Percentiles rank a stretch among this genome's conserved stretches.
Conservation (phyloP, 2,329 filamentous ascomycete genomes). For the Hymenoscyphus linearis region DNA sequence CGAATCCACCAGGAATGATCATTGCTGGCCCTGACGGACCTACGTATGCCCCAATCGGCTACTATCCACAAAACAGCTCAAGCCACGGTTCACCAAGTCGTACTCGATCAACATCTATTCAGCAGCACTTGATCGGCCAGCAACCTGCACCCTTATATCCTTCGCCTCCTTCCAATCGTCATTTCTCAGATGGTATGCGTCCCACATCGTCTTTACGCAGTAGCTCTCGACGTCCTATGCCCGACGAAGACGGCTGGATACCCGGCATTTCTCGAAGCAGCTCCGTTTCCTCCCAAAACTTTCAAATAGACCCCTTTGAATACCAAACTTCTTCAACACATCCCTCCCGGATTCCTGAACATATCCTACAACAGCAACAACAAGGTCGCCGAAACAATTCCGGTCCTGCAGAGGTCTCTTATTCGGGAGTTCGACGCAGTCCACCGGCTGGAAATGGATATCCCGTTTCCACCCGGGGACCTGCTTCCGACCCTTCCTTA, state of each 20-base stretch:
- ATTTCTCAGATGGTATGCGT: constrained; percentile 28
- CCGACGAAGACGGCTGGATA: constrained; percentile 43
- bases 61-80: constrained; percentile 33
- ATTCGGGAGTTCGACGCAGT: constrained; percentile 26
- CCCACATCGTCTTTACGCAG: constrained; percentile 37
- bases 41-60: constrained; percentile 41
- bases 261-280: constrained; percentile 34
- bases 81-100: constrained; percentile 32
- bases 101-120: constrained; percentile 27
- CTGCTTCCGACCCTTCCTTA: constrained; percentile 21
- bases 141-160: constrained; percentile 20
- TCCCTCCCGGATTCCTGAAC: constrained; percentile 24
- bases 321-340: constrained; percentile 33
- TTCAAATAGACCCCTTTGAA: constrained; percentile 32
- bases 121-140: constrained; percentile 17
- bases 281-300: constrained; percentile 29
- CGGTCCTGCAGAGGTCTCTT: constrained; percentile 32
- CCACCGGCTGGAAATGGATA: constrained; percentile 17
- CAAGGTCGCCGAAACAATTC: constrained; percentile 30
- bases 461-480: constrained; percentile 16
- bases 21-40: constrained; percentile 43
- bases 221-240: constrained; percentile 34
- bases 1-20: constrained; percentile 39
- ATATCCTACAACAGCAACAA: constrained; percentile 21
- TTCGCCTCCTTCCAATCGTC: constrained; percentile 14